Conservation (phyloP, 176 grass and related monocot species). For the Oropetium thomaeum region DNA sequence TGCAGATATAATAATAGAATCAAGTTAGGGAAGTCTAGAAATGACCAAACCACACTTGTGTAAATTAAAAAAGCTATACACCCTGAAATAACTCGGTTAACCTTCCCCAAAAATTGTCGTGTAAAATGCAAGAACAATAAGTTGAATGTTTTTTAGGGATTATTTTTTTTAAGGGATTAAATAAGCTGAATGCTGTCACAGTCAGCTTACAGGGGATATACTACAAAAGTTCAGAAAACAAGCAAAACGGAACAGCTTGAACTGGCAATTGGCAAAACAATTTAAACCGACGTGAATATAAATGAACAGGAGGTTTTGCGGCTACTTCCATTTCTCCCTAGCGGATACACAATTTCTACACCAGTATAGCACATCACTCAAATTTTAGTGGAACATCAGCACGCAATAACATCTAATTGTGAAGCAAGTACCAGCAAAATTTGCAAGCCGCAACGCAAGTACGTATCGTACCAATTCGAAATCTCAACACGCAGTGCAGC, state of each 20-base stretch:
- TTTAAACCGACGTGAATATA: background rate
- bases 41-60: background rate
- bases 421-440: background rate
- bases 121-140: background rate
- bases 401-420: background rate
- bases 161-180: too few species aligned
- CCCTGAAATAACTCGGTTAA: background rate
- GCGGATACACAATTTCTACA: background rate
- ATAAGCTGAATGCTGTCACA: background rate
- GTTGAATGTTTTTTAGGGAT: too few species aligned
- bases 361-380: background rate
- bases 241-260: background rate
- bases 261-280: background rate
- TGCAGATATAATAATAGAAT: constrained; percentile 46
- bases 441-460: background rate
- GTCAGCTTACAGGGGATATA: background rate
- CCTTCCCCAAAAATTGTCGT: background rate
- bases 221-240: background rate
- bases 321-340: background rate
- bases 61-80: background rate
- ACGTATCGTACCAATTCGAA: background rate
- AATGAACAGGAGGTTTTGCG: background rate
- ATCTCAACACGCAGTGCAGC: background rate
- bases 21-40: constrained; percentile 30
- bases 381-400: background rate